phyloP scores from a whole-genome alignment of 2,329 filamentous ascomycete species.

The Trichoderma polysporum region DNA sequence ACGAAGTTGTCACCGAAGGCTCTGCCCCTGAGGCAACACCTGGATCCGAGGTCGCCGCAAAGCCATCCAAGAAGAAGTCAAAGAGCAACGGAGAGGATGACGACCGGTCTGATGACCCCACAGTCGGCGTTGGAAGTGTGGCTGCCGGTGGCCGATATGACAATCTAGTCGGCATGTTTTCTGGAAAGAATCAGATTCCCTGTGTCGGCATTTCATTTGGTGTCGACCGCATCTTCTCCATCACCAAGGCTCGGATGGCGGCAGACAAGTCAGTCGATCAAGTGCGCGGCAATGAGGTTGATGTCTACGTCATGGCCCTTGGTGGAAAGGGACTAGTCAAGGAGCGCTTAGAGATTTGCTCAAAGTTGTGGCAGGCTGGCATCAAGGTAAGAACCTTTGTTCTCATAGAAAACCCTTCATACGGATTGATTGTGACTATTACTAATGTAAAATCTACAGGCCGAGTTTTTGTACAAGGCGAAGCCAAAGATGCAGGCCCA shows the following conservation, averaged over 20 bases:
- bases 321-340: slow-evolving; percentile 80
- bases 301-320: slow-evolving; percentile 94
- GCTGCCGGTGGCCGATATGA: slow-evolving; percentile 91
- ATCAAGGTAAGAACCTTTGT: slow-evolving; percentile 63
- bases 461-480: slow-evolving; percentile 85
- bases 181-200: slow-evolving; percentile 75
- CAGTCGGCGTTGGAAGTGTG: slow-evolving; percentile 80
- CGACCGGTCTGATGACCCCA: slow-evolving; percentile 76
- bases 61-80: slow-evolving; percentile 46
- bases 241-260: slow-evolving; percentile 75
- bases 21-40: slow-evolving; percentile 56
- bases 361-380: slow-evolving; percentile 78
- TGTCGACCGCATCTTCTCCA: slow-evolving; percentile 92
- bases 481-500: slow-evolving; percentile 87
- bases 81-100: slow-evolving; percentile 54
- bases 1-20: slow-evolving; percentile 82
- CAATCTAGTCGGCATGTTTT: slow-evolving; percentile 92
- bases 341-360: slow-evolving; percentile 79
- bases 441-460: slow-evolving; percentile 42
- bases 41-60: slow-evolving; percentile 27
- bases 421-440: slow-evolving; percentile 5
- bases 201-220: slow-evolving; percentile 75
- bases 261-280: slow-evolving; percentile 60
- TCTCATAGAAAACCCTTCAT: background rate
- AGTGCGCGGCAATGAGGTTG: slow-evolving; percentile 71